A percentile compares a stretch with the other conserved stretches of the same genome.
These are phyloP conservation scores for Chenopodium formosanum DNA, from an alignment of 148 eudicot genomes.

Conservation along the genomic window DNA sequence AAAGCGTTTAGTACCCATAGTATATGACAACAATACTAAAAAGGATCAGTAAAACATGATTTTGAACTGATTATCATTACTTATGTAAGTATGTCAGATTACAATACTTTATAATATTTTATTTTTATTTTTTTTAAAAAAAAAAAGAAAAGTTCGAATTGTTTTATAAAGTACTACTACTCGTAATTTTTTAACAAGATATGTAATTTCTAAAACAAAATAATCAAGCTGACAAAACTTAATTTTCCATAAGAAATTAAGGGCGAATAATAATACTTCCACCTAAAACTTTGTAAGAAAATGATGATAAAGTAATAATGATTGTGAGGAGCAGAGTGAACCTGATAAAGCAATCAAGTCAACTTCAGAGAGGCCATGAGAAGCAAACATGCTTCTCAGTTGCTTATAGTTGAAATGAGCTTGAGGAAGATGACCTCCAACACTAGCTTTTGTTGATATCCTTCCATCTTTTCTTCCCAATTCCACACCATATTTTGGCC, in stretches of 20 bases:
- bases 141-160: no score
- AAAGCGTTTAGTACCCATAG: background rate
- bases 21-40: background rate
- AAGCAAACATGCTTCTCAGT: conserved; percentile 45
- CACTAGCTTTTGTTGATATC: conserved; percentile 47
- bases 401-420: conserved; percentile 47
- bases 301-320: background rate
- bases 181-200: background rate
- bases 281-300: background rate
- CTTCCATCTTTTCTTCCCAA: conserved; percentile 73
- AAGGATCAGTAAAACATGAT: background rate
- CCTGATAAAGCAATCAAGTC: conserved; percentile 73
- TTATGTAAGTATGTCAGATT: no score
- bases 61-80: no score
- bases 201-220: background rate
- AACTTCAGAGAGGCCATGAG: conserved; percentile 52
- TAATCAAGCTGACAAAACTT: background rate
- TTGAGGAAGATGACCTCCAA: conserved; percentile 45
- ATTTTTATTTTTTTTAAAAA: no score
- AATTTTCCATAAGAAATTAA: no score
- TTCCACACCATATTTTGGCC: conserved; percentile 64
- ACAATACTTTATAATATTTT: no score
- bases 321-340: background rate
- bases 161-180: background rate
- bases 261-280: background rate